Evolutionary conservation across 495 filamentous ascomycete species (phyloP), one percentile per base, ranked within the genome.

Genomic region (Patellaria atrata): DNA sequence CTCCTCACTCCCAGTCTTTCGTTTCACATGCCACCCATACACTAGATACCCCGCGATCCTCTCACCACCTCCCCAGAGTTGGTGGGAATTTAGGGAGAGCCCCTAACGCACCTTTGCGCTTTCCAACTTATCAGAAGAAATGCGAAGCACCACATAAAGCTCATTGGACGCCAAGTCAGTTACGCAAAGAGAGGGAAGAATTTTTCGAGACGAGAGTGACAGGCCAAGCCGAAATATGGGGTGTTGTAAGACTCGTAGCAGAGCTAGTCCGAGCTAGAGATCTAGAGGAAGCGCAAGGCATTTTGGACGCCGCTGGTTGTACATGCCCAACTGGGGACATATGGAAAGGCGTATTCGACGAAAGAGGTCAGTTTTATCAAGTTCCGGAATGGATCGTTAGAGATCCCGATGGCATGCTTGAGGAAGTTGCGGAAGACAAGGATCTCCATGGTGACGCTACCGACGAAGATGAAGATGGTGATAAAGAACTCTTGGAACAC

Each of bases 211-310:
- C 86, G 2, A 61, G 81, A 21, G 80, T 89, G 3, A 77, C 77
- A 4, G 83, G 84, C 7, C 65, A 71, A 4, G 41, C 65, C 10
- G 82, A 92, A 46, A 63, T 86, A 25, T 96, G 86, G 86, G 68
- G 66, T 24, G 77, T 82, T 1, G 41, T 93, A 8, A 65, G 65
- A 18, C 58, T 70, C 0, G 79, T 75, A 0, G 58, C 79, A 10
- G 69, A 79, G 35, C 55, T 80, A 12, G 46, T 91, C 43, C 75
- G 72, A 55, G 44, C 48, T 2, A 58, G 54, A 7, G 68, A 78
- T 50, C 43, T 82, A 3, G 64, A 52, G 9, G 86, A 78, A 3
- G 84, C 86, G 18, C 85, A 94, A 62, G 68, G 63, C 24, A 76
- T 82, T 28, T 53, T 93, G 5, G 71, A 75, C 53, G 85, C 86